Percentiles rank a stretch among this genome's conserved stretches.
Evolutionary conservation across 2,329 filamentous ascomycete species (phyloP).

Genomic region (Ceratocystis destructans): DNA sequence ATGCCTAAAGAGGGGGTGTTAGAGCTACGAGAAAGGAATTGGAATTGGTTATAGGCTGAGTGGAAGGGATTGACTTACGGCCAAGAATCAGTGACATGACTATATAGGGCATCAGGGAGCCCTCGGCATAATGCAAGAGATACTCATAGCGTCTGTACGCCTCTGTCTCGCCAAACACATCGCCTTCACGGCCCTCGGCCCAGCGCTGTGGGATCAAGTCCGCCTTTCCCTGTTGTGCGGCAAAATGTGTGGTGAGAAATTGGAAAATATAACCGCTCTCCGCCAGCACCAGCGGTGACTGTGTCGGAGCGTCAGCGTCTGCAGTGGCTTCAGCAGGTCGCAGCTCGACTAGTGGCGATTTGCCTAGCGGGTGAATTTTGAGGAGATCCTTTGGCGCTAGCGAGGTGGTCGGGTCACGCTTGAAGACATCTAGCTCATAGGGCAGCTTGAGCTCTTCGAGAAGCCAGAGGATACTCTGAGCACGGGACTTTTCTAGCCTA

Average conservation of each 20-base stretch:
- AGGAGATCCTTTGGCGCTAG: constrained; percentile 66
- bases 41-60: too few relatives aligned
- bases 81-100: constrained; percentile 48
- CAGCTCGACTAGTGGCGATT: constrained; percentile 66
- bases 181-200: constrained; percentile 43
- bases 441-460: constrained; percentile 67
- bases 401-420: constrained; percentile 45
- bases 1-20: constrained; percentile 26
- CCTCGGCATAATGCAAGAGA: constrained; percentile 74
- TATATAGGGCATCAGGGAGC: constrained; percentile 62
- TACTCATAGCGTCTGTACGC: constrained; percentile 49
- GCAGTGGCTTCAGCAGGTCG: constrained; percentile 25
- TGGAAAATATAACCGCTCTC: constrained; percentile 73
- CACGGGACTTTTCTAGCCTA: constrained; percentile 73
- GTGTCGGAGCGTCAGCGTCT: neutral
- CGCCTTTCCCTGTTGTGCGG: constrained; percentile 23
- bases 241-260: constrained; percentile 59
- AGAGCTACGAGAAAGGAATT: neutral
- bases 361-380: constrained; percentile 70
- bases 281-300: constrained; percentile 49
- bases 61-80: constrained; percentile 27
- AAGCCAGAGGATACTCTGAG: constrained; percentile 74
- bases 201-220: constrained; percentile 39
- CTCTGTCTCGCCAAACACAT: constrained; percentile 47
- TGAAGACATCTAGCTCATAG: constrained; percentile 70